Base-by-base conservation (phyloP, 2,329 filamentous ascomycete genomes). In the Thelonectria blattea region DNA sequence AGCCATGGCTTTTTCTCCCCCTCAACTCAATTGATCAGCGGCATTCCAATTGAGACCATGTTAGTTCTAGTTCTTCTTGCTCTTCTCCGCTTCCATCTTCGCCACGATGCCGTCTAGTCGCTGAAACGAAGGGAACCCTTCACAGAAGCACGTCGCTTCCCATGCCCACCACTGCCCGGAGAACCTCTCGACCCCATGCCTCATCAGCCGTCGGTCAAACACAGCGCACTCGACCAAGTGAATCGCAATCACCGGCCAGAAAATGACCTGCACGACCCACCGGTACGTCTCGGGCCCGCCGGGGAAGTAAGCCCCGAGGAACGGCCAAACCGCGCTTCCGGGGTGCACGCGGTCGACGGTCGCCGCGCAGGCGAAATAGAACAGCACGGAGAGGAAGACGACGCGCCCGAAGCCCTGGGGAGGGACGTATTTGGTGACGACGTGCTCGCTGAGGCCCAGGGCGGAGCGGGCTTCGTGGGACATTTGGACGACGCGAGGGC, bases 401-500 rank as follows among this genome's bases (percentile, higher is more conserved):
- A 84, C 69, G 7, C 81, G 69, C 41, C 88, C 85, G 14, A 80
- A 65, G 1, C 78, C 76, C 5, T 70, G 62, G 0, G 83, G 82
- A 0, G 72, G 63, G 9, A 71, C 63, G 68, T 80, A 88, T 42
- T 65, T 61, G 6, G 71, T 72, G 62, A 85, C 70, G 56, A 71
- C 72, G 39, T 81, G 69, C 70, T 79, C 68, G 80, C 84, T 68
- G 53, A 90, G 80, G 15, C 85, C 87, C 12, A 96, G 84, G 1
- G 77, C 83, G 32, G 78, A 68, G 34, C 90, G 82, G 66, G 85
- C 72, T 71, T 74, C 72, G 79, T 86, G 65, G 75, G 85, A 74
- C 87, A 97, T 91, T 52, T 88, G 86, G 50, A 96, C 87, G 42
- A 94, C 80, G 52, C 91, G 85, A 48, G 83, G 79, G 54, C 92